Base-by-base conservation (phyloP, 331 rosid genomes). In the Rosa hybrid region DNA sequence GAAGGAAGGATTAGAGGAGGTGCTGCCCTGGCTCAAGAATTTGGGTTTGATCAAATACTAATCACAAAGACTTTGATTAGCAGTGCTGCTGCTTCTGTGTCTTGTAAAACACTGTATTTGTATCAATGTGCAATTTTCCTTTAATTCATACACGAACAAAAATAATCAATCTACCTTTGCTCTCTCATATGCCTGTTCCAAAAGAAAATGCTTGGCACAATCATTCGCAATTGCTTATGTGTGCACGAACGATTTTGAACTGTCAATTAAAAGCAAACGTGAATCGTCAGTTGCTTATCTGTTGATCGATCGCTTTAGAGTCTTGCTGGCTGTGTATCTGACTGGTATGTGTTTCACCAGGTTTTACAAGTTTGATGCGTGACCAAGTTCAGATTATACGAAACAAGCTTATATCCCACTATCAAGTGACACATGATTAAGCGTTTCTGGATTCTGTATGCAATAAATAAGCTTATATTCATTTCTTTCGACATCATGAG, bases 1-100 rank as follows among this genome's bases (percentile, higher is more conserved):
- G 81, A 89, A 75, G 68, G 94, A 95, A 81, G 99, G 99, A 23
- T 84, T 93, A 59, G 90, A 78, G 9, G 99, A 93, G 84, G 87
- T 93, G 75, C 80, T 93, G 4, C 90, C 87, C n/a, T 93, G 98
- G 98, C 78, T 93, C 69, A 93, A 91, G 92, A 74, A 83, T 76
- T 74, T 65, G 89, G 92, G 94, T 77, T 81, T 79, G 74, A 90
- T 89, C 74, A 81, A 77, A 59, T 95, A 88, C 77, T 89, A 64
- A 77, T 3, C 63, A 41, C 34, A 73, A 16, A 23, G 48, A 45
- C 75, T 34, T 49, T 39, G 56, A 12, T 23, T 46, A 23, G 42
- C 41, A 1, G 20, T 23, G 39, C 1, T 7, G 17, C 12, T 63
- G 14, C 18, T 18, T 4, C 44, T 8, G 17, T 77, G 30, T 76